Conservation (phyloP, 2,329 filamentous ascomycete species). For the Colletotrichum orbiculare region DNA sequence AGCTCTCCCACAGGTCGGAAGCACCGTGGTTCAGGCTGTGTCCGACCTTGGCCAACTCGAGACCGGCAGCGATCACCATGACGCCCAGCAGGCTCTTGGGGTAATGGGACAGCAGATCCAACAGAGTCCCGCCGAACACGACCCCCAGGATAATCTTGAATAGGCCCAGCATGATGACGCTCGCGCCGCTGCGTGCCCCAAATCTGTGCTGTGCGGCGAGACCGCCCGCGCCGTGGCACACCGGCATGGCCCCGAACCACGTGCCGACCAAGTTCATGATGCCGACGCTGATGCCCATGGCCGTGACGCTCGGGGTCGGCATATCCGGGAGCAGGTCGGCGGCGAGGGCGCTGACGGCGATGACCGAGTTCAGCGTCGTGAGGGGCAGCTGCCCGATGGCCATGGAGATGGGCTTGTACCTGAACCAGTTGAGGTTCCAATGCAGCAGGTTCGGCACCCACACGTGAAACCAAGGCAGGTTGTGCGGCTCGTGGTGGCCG, state of each 20-base stretch:
- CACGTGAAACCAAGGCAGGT: conserved; percentile 64
- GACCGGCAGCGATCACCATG: conserved; percentile 88
- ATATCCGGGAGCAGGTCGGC: conserved; percentile 79
- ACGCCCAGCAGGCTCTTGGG: conserved; percentile 83
- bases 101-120: conserved; percentile 76
- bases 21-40: conserved; percentile 83
- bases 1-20: conserved; percentile 69
- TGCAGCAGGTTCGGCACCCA: conserved; percentile 68
- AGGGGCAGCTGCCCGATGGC: conserved; percentile 89
- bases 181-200: conserved; percentile 87
- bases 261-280: conserved; percentile 86
- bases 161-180: conserved; percentile 81
- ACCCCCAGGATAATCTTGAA: conserved; percentile 83
- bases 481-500: conserved; percentile 36
- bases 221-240: conserved; percentile 92
- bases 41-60: conserved; percentile 88
- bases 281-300: conserved; percentile 83
- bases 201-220: conserved; percentile 93
- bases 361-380: conserved; percentile 91
- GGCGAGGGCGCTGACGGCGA: conserved; percentile 85
- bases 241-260: conserved; percentile 95
- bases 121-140: conserved; percentile 78
- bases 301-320: conserved; percentile 76
- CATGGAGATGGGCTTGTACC: conserved; percentile 58
- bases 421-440: conserved; percentile 54